Conservation (phyloP, 345 rosid genomes). For the Eucalyptus fibrosa region DNA sequence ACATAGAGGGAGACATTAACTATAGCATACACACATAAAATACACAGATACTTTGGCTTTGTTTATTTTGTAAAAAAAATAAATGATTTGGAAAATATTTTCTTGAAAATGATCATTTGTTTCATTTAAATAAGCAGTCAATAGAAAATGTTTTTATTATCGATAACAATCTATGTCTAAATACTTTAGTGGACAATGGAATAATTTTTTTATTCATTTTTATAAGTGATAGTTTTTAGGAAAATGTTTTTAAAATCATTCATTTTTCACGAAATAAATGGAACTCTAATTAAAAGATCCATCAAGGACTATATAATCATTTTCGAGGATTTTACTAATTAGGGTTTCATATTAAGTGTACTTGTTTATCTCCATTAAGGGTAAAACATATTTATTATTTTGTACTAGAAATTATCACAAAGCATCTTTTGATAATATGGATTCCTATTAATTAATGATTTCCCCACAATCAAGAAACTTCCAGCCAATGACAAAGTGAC, state of each 20-base stretch:
- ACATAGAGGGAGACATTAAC: background rate
- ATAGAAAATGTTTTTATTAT: no score
- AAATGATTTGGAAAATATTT: background rate
- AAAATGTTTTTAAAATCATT: no score
- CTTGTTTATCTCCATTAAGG: background rate
- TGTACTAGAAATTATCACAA: background rate
- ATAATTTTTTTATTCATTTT: no score
- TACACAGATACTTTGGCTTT: background rate
- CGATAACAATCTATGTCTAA: no score
- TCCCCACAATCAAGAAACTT: background rate
- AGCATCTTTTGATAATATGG: background rate
- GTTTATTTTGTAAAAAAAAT: background rate
- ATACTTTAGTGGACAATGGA: no score
- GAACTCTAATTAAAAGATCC: background rate
- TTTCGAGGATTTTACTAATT: background rate
- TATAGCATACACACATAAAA: background rate
- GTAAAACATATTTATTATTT: background rate
- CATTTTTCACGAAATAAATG: no score
- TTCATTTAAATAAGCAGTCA: no score
- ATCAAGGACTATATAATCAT: background rate
- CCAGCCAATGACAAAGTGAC: background rate
- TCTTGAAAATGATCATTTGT: rapidly evolving
- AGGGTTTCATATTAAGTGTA: background rate
- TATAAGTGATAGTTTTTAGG: no score
- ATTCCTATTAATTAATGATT: background rate